These are phyloP conservation scores for Dillenia suffruticosa DNA, from an alignment of 164 flowering plant species.

Conservation along the genomic window DNA sequence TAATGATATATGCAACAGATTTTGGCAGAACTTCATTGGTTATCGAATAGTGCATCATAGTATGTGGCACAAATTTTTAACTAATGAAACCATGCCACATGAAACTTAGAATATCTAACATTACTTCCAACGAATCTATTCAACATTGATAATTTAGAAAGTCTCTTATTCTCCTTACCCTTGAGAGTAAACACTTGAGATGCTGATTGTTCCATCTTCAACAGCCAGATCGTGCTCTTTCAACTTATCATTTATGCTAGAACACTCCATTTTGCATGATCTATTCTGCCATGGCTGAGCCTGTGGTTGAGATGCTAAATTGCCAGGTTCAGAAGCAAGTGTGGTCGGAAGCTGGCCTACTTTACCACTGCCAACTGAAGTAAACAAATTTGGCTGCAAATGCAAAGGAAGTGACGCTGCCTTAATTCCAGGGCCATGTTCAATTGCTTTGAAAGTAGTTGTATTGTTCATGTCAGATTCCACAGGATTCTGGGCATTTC, in stretches of 20 bases:
- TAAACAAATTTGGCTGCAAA: slow-evolving; percentile 24
- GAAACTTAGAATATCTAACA: too few species aligned
- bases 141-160: too few species aligned
- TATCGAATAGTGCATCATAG: too few species aligned
- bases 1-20: too few species aligned
- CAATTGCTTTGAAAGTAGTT: slow-evolving; percentile 34
- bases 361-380: slow-evolving; percentile 27
- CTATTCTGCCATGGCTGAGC: slow-evolving; percentile 19
- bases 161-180: slow-evolving; percentile 39
- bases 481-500: slow-evolving; percentile 37
- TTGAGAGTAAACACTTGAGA: slow-evolving; percentile 78
- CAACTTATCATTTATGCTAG: slow-evolving; percentile 25
- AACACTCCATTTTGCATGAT: slow-evolving; percentile 32
- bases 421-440: slow-evolving; percentile 45
- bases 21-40: too few species aligned
- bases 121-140: too few species aligned
- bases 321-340: slow-evolving; percentile 26
- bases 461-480: slow-evolving; percentile 44
- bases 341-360: slow-evolving; percentile 38
- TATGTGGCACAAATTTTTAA: too few species aligned
- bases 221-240: slow-evolving; percentile 48
- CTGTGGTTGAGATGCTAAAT: slow-evolving; percentile 20
- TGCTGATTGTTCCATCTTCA: slow-evolving; percentile 88
- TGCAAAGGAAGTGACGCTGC: slow-evolving; percentile 34
- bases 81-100: too few species aligned